phyloP scores from a whole-genome alignment of 371 early-diverging fungal genomes.

The Mucor velutinosus region DNA sequence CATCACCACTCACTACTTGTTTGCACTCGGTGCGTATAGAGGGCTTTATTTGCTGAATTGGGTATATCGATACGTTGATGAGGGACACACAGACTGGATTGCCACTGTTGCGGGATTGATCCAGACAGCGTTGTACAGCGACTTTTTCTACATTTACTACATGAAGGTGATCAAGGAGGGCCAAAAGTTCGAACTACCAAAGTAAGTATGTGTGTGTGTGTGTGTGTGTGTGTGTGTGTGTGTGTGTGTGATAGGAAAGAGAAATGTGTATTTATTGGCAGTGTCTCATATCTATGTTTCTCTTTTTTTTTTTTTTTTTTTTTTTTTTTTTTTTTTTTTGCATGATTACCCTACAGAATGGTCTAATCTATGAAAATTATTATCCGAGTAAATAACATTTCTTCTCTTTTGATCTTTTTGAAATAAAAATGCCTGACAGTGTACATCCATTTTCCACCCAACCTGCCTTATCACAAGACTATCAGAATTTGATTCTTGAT shows the following conservation, averaged over 20 bases:
- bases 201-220: not conserved
- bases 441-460: conserved; percentile 7
- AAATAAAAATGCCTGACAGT: not conserved
- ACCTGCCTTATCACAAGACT: conserved; percentile 11
- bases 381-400: conserved; percentile 1
- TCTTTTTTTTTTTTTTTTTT: not conserved
- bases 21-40: conserved; percentile 98
- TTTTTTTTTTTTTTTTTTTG: not conserved
- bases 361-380: conserved; percentile 1
- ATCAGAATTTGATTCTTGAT: conserved; percentile 28
- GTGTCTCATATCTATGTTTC: not conserved
- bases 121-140: conserved; percentile 96
- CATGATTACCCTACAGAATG: conserved; percentile 6
- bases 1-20: conserved; percentile 97
- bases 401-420: conserved; percentile 8
- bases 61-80: conserved; percentile 87
- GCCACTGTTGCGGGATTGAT: conserved; percentile 88
- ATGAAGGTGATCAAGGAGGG: conserved; percentile 80
- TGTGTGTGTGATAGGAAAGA: too few relatives aligned
- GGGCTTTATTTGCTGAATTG: conserved; percentile 95
- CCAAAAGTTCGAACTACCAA: conserved; percentile 78
- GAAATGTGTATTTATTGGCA: not conserved
- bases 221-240: too few relatives aligned
- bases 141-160: conserved; percentile 98
- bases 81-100: conserved; percentile 71